Percentiles rank a stretch among this genome's conserved stretches.
phyloP scores from a whole-genome alignment of 257 asterid species.

The Salvia rosmarinus region DNA sequence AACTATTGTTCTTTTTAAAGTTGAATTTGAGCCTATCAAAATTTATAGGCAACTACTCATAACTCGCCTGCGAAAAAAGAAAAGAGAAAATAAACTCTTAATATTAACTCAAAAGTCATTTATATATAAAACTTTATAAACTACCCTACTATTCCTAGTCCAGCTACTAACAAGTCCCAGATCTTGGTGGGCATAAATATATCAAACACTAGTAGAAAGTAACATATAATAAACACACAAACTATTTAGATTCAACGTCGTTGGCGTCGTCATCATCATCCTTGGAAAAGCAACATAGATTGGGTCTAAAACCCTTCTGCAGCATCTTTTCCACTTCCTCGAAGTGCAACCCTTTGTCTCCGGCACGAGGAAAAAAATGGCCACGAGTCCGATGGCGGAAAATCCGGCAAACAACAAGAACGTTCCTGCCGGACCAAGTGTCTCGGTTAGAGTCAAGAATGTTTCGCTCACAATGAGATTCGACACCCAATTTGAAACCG shows the following conservation, averaged over 20 bases:
- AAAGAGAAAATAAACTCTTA: too few species aligned
- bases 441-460: slow-evolving; percentile 69
- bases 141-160: background rate
- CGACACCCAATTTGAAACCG: slow-evolving; percentile 77
- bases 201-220: background rate
- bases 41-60: too few species aligned
- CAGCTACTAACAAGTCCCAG: background rate
- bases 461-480: slow-evolving; percentile 76
- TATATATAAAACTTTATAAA: too few species aligned
- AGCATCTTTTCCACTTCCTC: slow-evolving; percentile 87
- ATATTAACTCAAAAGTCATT: too few species aligned
- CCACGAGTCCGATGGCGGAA: slow-evolving; percentile 52
- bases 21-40: too few species aligned
- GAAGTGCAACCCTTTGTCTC: slow-evolving; percentile 81
- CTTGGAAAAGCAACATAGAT: slow-evolving; percentile 36
- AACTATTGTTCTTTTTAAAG: too few species aligned
- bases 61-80: too few species aligned
- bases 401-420: slow-evolving; percentile 81
- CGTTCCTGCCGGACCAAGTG: slow-evolving; percentile 64
- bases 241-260: background rate
- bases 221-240: too few species aligned
- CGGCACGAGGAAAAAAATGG: slow-evolving; percentile 68
- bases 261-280: slow-evolving; percentile 28
- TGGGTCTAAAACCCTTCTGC: slow-evolving; percentile 65
- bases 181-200: background rate